Conservation (phyloP, 495 filamentous ascomycete genomes). For the Xylaria palmicola region DNA sequence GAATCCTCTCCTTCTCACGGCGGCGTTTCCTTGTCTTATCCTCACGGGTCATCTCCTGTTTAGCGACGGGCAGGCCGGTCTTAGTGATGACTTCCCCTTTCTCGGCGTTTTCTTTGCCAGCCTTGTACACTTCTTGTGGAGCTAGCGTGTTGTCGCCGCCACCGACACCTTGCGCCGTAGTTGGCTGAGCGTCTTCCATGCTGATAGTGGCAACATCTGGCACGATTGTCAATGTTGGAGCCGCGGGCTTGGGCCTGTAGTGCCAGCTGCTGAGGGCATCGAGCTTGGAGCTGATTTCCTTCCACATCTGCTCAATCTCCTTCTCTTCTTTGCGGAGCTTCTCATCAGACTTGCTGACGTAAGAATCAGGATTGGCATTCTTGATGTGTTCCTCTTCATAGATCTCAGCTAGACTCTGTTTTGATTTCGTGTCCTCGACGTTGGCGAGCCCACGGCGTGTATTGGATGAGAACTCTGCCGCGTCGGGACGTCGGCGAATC, state of each 20-base stretch:
- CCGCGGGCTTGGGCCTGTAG: slow-evolving; percentile 84
- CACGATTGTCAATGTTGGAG: slow-evolving; percentile 77
- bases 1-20: slow-evolving; percentile 76
- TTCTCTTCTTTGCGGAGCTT: slow-evolving; percentile 77
- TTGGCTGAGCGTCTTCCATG: slow-evolving; percentile 94
- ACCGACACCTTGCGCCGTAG: slow-evolving; percentile 69
- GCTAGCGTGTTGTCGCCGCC: slow-evolving; percentile 76
- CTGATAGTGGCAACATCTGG: slow-evolving; percentile 83
- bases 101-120: slow-evolving; percentile 64
- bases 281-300: slow-evolving; percentile 72
- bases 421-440: slow-evolving; percentile 81
- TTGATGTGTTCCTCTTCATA: slow-evolving; percentile 92
- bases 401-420: slow-evolving; percentile 83
- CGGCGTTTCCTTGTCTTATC: slow-evolving; percentile 77
- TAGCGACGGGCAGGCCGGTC: slow-evolving; percentile 75
- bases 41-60: slow-evolving; percentile 88
- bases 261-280: slow-evolving; percentile 92
- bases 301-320: slow-evolving; percentile 85
- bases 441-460: slow-evolving; percentile 69
- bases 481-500: slow-evolving; percentile 73
- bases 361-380: slow-evolving; percentile 71
- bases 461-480: slow-evolving; percentile 52
- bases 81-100: slow-evolving; percentile 73
- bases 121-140: slow-evolving; percentile 89
- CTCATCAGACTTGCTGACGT: slow-evolving; percentile 76